phyloP scores from a whole-genome alignment of 495 filamentous ascomycete genomes.

The Penicillium tannophilum region DNA sequence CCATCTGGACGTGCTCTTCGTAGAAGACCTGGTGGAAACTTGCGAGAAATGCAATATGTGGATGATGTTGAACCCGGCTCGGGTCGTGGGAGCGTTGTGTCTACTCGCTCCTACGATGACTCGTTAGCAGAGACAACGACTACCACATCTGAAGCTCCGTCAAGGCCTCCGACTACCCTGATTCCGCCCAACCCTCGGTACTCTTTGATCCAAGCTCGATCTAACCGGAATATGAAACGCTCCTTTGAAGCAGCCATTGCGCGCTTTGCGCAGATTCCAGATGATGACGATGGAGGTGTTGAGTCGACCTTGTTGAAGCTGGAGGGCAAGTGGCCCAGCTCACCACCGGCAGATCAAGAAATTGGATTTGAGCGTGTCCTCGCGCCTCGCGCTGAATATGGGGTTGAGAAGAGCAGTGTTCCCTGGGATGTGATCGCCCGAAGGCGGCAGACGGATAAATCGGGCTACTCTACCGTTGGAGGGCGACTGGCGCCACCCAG shows the following conservation, averaged over 20 bases:
- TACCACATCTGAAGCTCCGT: conserved; percentile 25
- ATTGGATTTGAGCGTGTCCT: background rate
- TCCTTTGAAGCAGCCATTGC: conserved; percentile 91
- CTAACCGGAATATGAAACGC: conserved; percentile 74
- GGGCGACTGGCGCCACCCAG: conserved; percentile 34
- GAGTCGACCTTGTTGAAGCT: conserved; percentile 91
- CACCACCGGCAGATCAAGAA: conserved; percentile 11
- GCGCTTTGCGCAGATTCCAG: conserved; percentile 84
- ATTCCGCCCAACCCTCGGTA: conserved; percentile 47
- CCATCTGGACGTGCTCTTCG: conserved; percentile 62
- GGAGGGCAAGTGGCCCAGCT: conserved; percentile 73
- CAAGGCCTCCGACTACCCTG: conserved; percentile 36
- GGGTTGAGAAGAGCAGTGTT: conserved; percentile 1
- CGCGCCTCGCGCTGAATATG: conserved; percentile 3
- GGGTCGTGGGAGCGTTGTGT: conserved; percentile 71
- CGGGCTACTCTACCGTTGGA: conserved; percentile 31
- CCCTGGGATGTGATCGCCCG: conserved; percentile 21
- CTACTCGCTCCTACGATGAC: conserved; percentile 67
- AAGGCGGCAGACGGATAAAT: conserved; percentile 33
- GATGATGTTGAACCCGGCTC: conserved; percentile 63
- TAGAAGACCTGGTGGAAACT: conserved; percentile 84
- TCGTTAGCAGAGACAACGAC: conserved; percentile 54
- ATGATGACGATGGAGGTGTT: conserved; percentile 91
- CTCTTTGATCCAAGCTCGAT: conserved; percentile 74
- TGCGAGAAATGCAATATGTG: conserved; percentile 76